Conservation (phyloP, 805 yeast genomes). For the Yarrowia sp. region DNA sequence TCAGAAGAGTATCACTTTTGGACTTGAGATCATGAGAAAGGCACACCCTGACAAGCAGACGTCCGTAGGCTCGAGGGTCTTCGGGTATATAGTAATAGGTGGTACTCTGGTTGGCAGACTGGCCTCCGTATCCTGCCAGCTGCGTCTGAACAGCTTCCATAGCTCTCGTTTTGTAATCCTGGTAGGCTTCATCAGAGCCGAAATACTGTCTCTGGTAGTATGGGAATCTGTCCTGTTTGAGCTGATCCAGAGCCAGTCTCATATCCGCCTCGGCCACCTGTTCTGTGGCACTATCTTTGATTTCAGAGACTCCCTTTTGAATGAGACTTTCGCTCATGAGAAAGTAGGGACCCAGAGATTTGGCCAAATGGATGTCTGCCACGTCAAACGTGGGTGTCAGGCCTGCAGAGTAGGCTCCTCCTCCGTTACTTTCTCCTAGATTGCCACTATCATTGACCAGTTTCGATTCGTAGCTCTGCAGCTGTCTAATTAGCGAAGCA, state of each 20-base stretch:
- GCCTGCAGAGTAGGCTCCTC: neutral
- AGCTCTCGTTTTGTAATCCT: conserved; percentile 52
- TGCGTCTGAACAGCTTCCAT: conserved; percentile 9
- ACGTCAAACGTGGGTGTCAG: conserved; percentile 59
- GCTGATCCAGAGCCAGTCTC: conserved; percentile 43
- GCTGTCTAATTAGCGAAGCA: conserved; percentile 44
- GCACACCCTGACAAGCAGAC: conserved; percentile 54
- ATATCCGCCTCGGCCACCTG: conserved; percentile 49
- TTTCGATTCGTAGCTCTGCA: conserved; percentile 36
- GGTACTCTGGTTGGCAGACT: neutral
- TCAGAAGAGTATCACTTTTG: conserved; percentile 44
- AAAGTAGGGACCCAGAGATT: conserved; percentile 59
- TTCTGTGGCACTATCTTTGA: conserved; percentile 54
- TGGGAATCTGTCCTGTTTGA: conserved; percentile 48
- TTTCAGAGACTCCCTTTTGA: conserved; percentile 61
- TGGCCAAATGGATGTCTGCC: conserved; percentile 62
- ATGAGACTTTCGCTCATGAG: conserved; percentile 56
- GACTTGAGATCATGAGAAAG: conserved; percentile 52
- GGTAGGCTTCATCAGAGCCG: conserved; percentile 49
- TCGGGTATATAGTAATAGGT: conserved; percentile 53
- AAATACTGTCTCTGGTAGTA: conserved; percentile 52
- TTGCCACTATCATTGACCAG: conserved; percentile 13
- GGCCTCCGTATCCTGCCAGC: neutral
- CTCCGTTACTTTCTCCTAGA: neutral
- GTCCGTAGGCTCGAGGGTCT: conserved; percentile 53